Evolutionary conservation across 352 stramenopile species (phyloP).

Genomic region (Phytopythium oedochilum): DNA sequence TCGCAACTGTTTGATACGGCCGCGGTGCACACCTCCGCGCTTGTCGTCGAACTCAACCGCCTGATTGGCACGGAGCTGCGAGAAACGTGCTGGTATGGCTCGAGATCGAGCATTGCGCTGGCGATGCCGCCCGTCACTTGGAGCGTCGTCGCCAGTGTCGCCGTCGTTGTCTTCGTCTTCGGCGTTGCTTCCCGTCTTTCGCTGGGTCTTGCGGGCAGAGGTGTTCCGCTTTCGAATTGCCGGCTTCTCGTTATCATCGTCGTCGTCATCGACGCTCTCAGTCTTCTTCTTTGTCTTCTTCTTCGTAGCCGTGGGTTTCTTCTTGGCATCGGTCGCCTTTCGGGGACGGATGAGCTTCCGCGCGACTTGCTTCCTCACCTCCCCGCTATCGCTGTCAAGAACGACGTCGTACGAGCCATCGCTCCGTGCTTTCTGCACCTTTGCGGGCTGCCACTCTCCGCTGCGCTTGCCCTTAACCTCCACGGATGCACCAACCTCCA

Average conservation of each 20-base stretch:
- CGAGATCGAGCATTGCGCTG: neutral
- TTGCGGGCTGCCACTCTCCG: slow-evolving; percentile 27
- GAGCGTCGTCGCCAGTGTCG: slow-evolving; percentile 8
- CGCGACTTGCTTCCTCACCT: slow-evolving; percentile 25
- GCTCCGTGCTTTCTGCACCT: slow-evolving; percentile 24
- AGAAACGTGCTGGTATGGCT: slow-evolving; percentile 10
- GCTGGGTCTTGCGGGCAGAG: slow-evolving; percentile 5
- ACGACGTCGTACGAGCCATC: slow-evolving; percentile 49
- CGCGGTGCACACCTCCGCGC: slow-evolving; percentile 33
- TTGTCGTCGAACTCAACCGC: slow-evolving; percentile 52
- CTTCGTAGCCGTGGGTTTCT: no score
- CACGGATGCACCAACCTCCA: slow-evolving; percentile 22
- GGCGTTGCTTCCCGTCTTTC: slow-evolving; percentile 8
- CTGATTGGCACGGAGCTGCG: slow-evolving; percentile 36
- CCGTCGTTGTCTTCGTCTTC: slow-evolving; percentile 11
- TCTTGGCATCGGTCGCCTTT: slow-evolving; percentile 10
- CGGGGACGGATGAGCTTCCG: slow-evolving; percentile 15
- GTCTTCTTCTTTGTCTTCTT: slow-evolving; percentile 5
- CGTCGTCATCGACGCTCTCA: slow-evolving; percentile 12
- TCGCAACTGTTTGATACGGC: slow-evolving; percentile 38
- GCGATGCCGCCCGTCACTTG: slow-evolving; percentile 15
- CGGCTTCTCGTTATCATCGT: slow-evolving; percentile 14
- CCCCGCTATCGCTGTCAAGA: slow-evolving; percentile 32
- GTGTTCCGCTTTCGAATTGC: slow-evolving; percentile 20
- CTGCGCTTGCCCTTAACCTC: slow-evolving; percentile 32